Evolutionary conservation across 495 filamentous ascomycete species (phyloP), one percentile per base, ranked within the genome.

Genomic region (Daldinia vernicosa): DNA sequence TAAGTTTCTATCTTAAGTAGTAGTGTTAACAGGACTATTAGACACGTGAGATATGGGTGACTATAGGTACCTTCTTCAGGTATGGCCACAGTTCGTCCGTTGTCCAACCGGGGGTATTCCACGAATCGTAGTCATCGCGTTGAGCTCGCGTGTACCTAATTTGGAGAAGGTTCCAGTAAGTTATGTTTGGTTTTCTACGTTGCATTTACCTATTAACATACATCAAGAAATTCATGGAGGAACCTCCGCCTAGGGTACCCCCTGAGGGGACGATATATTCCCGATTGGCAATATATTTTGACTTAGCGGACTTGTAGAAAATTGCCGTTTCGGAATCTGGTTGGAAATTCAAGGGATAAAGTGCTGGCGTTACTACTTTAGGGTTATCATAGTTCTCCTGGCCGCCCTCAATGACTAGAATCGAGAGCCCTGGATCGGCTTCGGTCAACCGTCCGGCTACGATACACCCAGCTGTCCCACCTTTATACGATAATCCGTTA

Each of bases 211-310:
- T 24, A 11, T n/a, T 19, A 39, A 43, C 74, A 43, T 83, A 88
- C 80, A 85, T 84, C 83, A 89, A 85, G 59, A 87, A 85, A 71
- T 90, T 91, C 28, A 88, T 85, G 0, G 85, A 85, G 2, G 81
- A 85, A 9, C 87, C 88, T 27, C 88, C 89, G 51, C 89, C 88
- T 0, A 91, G 80, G 0, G 83, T 78, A 43, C 86, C 84, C 17
- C 86, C 88, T 7, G 77, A 77, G 0, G 84, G 81, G 8, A 91
- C 83, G 17, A 86, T 80, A 11, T 78, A 71, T 60, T 80, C 79
- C 55, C 84, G 76, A 27, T 78, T 81, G 58, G 74, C 81, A n/a
- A 89, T 79, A 9, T 85, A 66, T 45, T 79, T 69, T 15, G 79
- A 72, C 64, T 72, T 77, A 14, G 62, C 67, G 3, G 66, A 56